Conservation (phyloP, 2,329 filamentous ascomycete species). For the Penicillium polonicum region DNA sequence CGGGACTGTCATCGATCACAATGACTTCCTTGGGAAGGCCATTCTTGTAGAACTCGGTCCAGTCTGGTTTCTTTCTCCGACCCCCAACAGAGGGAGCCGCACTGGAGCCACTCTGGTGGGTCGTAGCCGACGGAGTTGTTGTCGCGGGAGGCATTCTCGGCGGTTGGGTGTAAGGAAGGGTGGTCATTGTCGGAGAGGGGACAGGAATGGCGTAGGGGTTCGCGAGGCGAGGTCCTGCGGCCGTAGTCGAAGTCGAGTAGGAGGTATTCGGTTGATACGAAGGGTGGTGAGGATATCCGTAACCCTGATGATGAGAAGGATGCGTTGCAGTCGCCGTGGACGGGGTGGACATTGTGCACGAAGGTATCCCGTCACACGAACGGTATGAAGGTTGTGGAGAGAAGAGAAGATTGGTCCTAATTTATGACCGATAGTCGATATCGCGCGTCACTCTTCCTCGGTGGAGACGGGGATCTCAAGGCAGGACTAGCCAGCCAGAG, state of each 20-base stretch:
- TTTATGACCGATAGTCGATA: constrained; percentile 12
- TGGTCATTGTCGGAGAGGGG: constrained; percentile 33
- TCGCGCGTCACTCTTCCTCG: neutral
- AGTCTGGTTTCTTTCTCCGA: constrained; percentile 64
- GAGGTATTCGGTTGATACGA: constrained; percentile 54
- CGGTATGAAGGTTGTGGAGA: constrained; percentile 17
- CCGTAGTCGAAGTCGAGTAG: constrained; percentile 51
- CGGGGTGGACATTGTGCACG: constrained; percentile 70
- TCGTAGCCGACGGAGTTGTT: constrained; percentile 36
- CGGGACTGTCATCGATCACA: constrained; percentile 70
- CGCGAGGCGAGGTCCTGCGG: constrained; percentile 42
- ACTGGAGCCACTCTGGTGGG: constrained; percentile 40
- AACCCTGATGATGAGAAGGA: constrained; percentile 65
- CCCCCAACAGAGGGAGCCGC: constrained; percentile 40
- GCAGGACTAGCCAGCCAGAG: constrained; percentile 4
- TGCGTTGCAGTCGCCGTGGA: constrained; percentile 73
- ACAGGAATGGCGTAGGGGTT: constrained; percentile 46
- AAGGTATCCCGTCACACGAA: constrained; percentile 31
- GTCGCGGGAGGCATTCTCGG: constrained; percentile 40
- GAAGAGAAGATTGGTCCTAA: constrained; percentile 17
- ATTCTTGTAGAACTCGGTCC: constrained; percentile 79
- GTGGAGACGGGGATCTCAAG: neutral
- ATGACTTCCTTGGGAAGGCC: constrained; percentile 82
- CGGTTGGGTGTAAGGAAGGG: constrained; percentile 36
- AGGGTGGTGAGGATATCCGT: constrained; percentile 60